Evolutionary conservation across 2,329 filamentous ascomycete genomes (phyloP).

Genomic region (Curvularia lunata): DNA sequence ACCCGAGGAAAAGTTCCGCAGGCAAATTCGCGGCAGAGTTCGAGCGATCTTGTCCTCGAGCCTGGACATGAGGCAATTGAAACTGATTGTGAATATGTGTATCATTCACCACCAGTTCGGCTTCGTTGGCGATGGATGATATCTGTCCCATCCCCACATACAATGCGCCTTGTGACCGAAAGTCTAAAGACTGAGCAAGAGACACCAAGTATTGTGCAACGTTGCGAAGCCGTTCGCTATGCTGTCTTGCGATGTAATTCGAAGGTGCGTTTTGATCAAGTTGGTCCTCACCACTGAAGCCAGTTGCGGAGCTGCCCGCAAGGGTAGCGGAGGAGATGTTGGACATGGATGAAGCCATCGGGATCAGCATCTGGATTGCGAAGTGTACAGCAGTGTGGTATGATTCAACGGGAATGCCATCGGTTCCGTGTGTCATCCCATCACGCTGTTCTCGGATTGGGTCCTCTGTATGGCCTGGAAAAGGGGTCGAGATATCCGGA

Average conservation of each 20-base stretch:
- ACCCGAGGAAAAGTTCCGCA: neutral
- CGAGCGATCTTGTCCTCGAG: neutral
- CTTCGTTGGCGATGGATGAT: neutral
- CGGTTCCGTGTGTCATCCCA: neutral
- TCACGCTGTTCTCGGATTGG: neutral
- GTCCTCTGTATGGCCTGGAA: neutral
- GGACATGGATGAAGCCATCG: neutral
- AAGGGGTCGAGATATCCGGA: neutral
- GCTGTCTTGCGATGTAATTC: neutral
- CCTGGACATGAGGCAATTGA: neutral
- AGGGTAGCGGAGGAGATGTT: neutral
- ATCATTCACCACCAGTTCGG: neutral
- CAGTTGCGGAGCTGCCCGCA: neutral
- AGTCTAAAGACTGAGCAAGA: neutral
- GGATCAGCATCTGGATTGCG: neutral
- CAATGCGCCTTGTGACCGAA: neutral
- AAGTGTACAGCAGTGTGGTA: neutral
- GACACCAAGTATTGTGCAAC: no score
- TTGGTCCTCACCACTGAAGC: neutral
- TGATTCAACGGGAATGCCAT: neutral
- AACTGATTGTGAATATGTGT: no score
- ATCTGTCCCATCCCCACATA: neutral
- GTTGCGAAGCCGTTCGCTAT: neutral
- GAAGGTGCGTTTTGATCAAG: neutral
- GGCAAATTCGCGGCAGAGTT: neutral